These are phyloP conservation scores for Gypsophila paniculata DNA, from an alignment of 179 eudicot genomes.

Conservation along the genomic window DNA sequence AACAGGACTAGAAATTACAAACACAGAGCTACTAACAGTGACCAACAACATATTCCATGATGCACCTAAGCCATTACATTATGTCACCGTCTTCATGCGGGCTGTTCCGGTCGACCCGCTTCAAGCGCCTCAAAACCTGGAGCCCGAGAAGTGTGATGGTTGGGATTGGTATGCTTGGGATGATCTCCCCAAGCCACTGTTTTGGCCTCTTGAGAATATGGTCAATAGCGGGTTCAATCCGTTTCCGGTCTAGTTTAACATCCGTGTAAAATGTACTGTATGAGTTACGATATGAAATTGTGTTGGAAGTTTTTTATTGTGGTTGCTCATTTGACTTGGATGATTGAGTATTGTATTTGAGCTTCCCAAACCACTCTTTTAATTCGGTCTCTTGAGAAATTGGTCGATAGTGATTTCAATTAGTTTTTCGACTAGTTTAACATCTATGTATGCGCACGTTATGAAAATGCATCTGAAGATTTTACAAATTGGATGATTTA, in stretches of 20 bases:
- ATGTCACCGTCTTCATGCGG: slow-evolving; percentile 62
- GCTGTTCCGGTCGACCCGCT: slow-evolving; percentile 39
- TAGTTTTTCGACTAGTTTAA: slow-evolving; percentile 35
- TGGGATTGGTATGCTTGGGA: slow-evolving; percentile 94
- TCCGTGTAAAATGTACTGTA: neutral
- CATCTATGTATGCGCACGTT: too few relatives aligned
- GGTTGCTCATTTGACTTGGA: too few relatives aligned
- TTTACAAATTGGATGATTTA: too few relatives aligned
- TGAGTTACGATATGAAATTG: too few relatives aligned
- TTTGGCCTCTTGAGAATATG: slow-evolving; percentile 57
- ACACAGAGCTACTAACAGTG: slow-evolving; percentile 55
- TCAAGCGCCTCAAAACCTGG: slow-evolving; percentile 50
- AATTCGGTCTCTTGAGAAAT: slow-evolving; percentile 52
- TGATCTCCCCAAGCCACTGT: slow-evolving; percentile 71
- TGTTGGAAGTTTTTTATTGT: too few relatives aligned
- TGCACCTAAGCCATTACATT: slow-evolving; percentile 45
- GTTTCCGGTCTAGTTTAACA: slow-evolving; percentile 25
- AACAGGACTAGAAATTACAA: slow-evolving; percentile 62
- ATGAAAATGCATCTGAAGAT: too few relatives aligned
- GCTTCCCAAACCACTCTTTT: too few relatives aligned
- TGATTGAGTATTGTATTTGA: too few relatives aligned
- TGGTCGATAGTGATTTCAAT: slow-evolving; percentile 49
- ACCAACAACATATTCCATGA: slow-evolving; percentile 52
- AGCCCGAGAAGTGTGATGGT: slow-evolving; percentile 87
- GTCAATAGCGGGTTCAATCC: slow-evolving; percentile 57